These are phyloP conservation scores for Septoria linicola DNA, from an alignment of 2,329 filamentous ascomycete species.

Conservation along the genomic window DNA sequence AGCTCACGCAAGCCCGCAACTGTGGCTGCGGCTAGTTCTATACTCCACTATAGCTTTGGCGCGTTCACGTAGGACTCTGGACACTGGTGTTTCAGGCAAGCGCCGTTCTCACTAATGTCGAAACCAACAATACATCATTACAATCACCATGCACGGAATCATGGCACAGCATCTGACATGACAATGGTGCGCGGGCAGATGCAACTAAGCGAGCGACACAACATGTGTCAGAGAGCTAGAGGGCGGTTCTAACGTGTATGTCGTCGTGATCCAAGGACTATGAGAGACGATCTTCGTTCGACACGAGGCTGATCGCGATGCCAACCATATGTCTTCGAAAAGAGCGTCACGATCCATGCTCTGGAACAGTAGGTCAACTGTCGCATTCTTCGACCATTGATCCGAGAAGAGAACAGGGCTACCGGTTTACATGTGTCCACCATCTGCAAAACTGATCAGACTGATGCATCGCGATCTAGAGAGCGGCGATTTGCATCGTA, in stretches of 20 bases:
- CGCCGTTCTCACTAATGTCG: neutral
- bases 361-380: too few relatives aligned
- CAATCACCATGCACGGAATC: too few relatives aligned
- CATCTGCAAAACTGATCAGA: neutral
- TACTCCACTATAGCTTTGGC: conserved; percentile 9
- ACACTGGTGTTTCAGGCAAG: neutral
- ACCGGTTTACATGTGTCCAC: too few relatives aligned
- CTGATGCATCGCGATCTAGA: neutral
- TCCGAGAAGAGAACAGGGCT: too few relatives aligned
- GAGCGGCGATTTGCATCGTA: neutral
- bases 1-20: neutral
- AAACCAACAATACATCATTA: too few relatives aligned
- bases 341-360: too few relatives aligned
- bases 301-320: too few relatives aligned
- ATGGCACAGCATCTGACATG: neutral
- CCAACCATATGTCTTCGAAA: too few relatives aligned
- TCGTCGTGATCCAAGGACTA: neutral
- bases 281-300: neutral
- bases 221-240: neutral
- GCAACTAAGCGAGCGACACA: conserved; percentile 2
- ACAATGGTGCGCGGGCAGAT: neutral
- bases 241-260: neutral
- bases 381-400: too few relatives aligned
- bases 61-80: neutral
- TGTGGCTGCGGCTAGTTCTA: conserved; percentile 16